Base-by-base conservation (phyloP, 1,139 yeast species). In the Magnusiomyces paraingens region DNA sequence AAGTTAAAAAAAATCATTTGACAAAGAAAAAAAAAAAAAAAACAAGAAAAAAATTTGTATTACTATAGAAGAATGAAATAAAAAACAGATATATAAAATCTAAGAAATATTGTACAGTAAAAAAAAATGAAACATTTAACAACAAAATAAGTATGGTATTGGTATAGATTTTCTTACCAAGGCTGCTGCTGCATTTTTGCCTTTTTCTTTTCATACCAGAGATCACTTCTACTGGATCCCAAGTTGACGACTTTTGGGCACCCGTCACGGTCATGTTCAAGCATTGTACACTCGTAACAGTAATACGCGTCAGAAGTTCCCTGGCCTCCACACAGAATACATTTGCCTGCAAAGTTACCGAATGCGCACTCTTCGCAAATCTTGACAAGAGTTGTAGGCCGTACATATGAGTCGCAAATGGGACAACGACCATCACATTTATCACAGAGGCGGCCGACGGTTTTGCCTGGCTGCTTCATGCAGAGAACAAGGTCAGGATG, bases 391-490 rank as follows among this genome's bases (percentile, higher is more conserved):
- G 82, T 75, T 6, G 81, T 78, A 0, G 95, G 91, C 57, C 86
- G 82, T 12, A 89, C 96, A 60, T 78, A 81, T 1, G 96, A 86
- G 66, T 90, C 98, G 69, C 99, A 91, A 1, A 82, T 75, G 1
- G 97, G 97, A 65, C 99, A 91, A 59, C 84, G 77, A 1, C 97
- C 98, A 65, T 91, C 97, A 68, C 99, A 91, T 67, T 79, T 86
- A 42, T 81, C 82, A 65, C 99, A 91, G 8, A 91, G 75, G 55
- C 76, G 71, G 0, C 96, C 97, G 5, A 80, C 68, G 36, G 73
- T 70, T 0, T 82, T 78, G 1, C 98, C 97, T 1, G 96, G 90
- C 63, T 83, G 95, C 65, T 86, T 87, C 78, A 87, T 75, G 67
- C 98, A 91, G 73, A 86, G 84, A 2, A 87, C 80, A 39, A 91